Conservation (phyloP, 2,329 filamentous ascomycete species). For the Lojkania enalia region DNA sequence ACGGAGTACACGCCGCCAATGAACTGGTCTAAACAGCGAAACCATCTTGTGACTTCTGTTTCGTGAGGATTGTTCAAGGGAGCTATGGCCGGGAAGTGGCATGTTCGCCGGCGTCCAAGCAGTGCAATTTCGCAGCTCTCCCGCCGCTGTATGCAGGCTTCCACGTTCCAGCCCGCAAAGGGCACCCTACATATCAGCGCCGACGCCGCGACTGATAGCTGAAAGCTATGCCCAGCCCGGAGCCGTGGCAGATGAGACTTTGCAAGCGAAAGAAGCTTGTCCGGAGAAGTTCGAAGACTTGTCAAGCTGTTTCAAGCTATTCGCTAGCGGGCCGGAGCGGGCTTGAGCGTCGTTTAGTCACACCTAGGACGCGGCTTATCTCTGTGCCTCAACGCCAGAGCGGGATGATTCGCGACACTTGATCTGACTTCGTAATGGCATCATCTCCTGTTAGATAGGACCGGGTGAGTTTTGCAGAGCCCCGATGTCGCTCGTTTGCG, state of each 20-base stretch:
- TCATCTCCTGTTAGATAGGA: too few species aligned
- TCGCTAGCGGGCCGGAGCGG: constrained; percentile 1
- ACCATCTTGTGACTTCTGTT: too few species aligned
- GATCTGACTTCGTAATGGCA: too few species aligned
- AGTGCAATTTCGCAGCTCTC: constrained; percentile 7
- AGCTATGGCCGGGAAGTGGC: constrained; percentile 2
- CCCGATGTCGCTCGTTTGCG: too few species aligned
- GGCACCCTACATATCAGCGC: constrained; percentile 1
- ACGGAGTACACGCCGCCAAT: too few species aligned
- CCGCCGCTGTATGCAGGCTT: constrained; percentile 4
- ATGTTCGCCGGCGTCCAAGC: background rate
- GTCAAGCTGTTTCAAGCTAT: constrained; percentile 20
- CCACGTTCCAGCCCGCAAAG: constrained; percentile 9
- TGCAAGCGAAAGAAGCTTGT: constrained; percentile 15
- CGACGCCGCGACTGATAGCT: background rate
- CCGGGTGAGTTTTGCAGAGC: too few species aligned
- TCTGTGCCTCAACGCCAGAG: too few species aligned
- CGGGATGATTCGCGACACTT: too few species aligned
- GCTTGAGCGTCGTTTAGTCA: too few species aligned
- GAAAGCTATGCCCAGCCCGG: constrained; percentile 7
- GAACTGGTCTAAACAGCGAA: too few species aligned
- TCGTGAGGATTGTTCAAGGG: constrained; percentile 1
- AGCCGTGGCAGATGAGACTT: too few species aligned
- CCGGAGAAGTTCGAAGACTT: constrained; percentile 10
- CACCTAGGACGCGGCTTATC: too few species aligned